Evolutionary conservation across 2,329 filamentous ascomycete genomes (phyloP), one percentile per base, ranked within the genome.

Genomic region (Blastomyces emzantsi): DNA sequence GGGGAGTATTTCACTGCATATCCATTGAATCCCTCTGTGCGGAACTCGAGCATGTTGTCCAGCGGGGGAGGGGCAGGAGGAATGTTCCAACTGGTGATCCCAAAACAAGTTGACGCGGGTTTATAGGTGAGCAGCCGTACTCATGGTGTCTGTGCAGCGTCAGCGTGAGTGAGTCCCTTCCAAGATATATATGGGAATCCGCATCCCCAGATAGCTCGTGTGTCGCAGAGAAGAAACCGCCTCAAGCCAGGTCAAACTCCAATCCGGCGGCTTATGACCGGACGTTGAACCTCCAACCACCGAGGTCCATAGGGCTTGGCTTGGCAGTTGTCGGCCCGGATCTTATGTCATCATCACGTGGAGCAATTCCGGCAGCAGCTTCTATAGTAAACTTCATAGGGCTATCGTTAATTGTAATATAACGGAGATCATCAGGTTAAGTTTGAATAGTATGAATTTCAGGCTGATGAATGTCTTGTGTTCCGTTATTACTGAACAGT

Each of bases 1-100:
- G 94, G 94, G 63, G 93, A 97, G 82, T 97, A 99, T 79, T 97
- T 96, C 77, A 97, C 92, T 69, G 90, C 90, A 79, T 96, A 97
- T 71, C 92, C 92, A 77, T 97, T 96, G 83, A 86, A 97, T 72
- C 94, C 94, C 74, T 90, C 84, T 28, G 94, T 97, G 67, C 90
- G 89, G 79, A 90, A 97, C 78, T 97, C 92, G 70, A 97, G 87
- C 92, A 97, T 97, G 62, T 79, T 70, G 66, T 56, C 57, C 64
- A 64, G 63, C 54, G 66, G 65, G 60, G 22, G 30, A 56, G 56
- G 45, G 25, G 52, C 30, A 41, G 39, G 39, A 52, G 36, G 19
- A n/a, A 6, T 43, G 33, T 28, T 33, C 47, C 33, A 28, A 54
- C 19, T 22, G 22, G n/a, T n/a, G 60, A 61, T 55, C 45, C 7